These are phyloP conservation scores for Sclerotinia glacialis DNA, from an alignment of 2,329 filamentous ascomycete species.

Conservation along the genomic window DNA sequence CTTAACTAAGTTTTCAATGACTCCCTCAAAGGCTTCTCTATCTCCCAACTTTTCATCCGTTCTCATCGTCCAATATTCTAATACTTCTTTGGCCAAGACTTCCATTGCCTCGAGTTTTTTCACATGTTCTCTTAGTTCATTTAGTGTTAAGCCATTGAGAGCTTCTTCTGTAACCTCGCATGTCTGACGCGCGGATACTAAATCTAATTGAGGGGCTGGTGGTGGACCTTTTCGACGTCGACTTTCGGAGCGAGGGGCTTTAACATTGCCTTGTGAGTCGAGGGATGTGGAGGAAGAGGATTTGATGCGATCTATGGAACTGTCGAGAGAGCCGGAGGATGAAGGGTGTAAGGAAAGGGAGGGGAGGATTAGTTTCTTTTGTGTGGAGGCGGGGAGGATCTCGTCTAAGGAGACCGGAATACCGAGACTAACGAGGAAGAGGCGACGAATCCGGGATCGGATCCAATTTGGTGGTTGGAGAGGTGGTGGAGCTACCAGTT, in stretches of 20 bases:
- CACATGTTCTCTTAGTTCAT: conserved; percentile 72
- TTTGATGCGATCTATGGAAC: conserved; percentile 36
- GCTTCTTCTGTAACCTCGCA: conserved; percentile 85
- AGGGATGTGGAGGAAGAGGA: conserved; percentile 55
- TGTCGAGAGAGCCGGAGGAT: conserved; percentile 50
- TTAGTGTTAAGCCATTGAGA: conserved; percentile 71
- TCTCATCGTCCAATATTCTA: conserved; percentile 85
- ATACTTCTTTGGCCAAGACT: conserved; percentile 67
- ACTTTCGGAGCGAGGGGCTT: conserved; percentile 45
- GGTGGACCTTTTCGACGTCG: conserved; percentile 55
- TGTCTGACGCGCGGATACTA: conserved; percentile 72
- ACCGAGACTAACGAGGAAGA: conserved; percentile 93
- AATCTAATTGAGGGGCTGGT: conserved; percentile 71
- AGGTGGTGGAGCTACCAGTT: conserved; percentile 90
- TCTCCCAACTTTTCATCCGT: conserved; percentile 86
- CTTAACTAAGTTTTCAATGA: conserved; percentile 94
- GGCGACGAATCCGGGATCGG: conserved; percentile 85
- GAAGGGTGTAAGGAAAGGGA: conserved; percentile 59
- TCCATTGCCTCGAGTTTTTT: conserved; percentile 66
- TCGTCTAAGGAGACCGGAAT: conserved; percentile 97
- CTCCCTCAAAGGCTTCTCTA: conserved; percentile 89
- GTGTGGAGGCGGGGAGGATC: conserved; percentile 93
- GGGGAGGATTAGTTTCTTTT: conserved; percentile 93
- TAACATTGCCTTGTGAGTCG: conserved; percentile 53
- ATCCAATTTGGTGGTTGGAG: conserved; percentile 98